Conservation (phyloP, 305 asterid species). For the Lippia alba region DNA sequence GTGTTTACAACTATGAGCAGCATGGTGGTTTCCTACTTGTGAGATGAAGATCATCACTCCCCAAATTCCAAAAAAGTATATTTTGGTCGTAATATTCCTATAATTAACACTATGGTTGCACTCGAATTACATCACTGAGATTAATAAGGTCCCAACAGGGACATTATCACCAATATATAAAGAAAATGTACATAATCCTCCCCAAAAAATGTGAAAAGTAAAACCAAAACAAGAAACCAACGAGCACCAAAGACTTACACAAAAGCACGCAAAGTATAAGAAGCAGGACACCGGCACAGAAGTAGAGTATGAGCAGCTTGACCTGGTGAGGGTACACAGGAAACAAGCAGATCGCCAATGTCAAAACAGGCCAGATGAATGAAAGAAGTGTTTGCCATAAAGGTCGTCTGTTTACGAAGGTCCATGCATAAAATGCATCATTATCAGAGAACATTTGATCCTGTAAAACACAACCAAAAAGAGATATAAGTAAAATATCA, state of each 20-base stretch:
- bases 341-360: conserved; percentile 80
- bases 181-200: not conserved
- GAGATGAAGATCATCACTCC: not conserved
- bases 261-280: conserved; percentile 67
- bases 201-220: not conserved
- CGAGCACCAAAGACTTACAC: conserved; percentile 48
- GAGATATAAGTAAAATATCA: conserved; percentile 20
- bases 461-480: conserved; percentile 48
- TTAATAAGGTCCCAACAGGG: not conserved
- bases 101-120: not conserved
- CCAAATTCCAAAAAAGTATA: not conserved
- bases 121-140: conserved; percentile 4
- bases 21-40: not conserved
- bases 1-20: not conserved
- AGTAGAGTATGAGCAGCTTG: conserved; percentile 75
- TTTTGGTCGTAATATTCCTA: not conserved
- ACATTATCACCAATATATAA: not conserved
- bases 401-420: conserved; percentile 68
- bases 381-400: conserved; percentile 85
- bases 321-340: conserved; percentile 81
- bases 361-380: conserved; percentile 78
- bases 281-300: conserved; percentile 76
- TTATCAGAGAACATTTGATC: conserved; percentile 76
- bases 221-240: conserved; percentile 10
- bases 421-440: conserved; percentile 84